Percentiles rank a stretch among this genome's conserved stretches.
phyloP scores from a whole-genome alignment of 192 early-diverging fungal species.

The Coemansia reversa region DNA sequence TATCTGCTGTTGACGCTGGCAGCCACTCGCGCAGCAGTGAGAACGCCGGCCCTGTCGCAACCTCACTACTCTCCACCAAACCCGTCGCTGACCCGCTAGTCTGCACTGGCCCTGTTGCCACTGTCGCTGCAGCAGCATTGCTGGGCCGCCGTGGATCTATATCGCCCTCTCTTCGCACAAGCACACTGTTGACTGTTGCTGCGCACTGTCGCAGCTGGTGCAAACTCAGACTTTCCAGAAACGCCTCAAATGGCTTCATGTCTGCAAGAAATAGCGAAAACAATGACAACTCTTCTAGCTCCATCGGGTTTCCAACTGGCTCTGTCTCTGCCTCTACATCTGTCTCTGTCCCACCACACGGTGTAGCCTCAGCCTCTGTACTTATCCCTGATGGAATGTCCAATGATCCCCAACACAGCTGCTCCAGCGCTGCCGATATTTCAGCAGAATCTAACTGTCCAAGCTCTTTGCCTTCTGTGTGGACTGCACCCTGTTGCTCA shows the following conservation, averaged over 20 bases:
- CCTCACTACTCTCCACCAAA: background rate
- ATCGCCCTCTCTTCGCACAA: slow-evolving; percentile 35
- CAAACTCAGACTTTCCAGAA: slow-evolving; percentile 41
- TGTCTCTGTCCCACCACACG: too few relatives aligned
- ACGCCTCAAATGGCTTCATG: slow-evolving; percentile 43
- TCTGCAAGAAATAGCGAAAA: slow-evolving; percentile 47
- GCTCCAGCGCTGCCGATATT: slow-evolving; percentile 47
- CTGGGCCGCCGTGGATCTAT: background rate
- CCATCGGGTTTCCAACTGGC: slow-evolving; percentile 23
- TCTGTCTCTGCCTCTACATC: slow-evolving; percentile 17
- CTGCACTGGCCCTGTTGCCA: background rate
- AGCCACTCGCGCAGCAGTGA: slow-evolving; percentile 43
- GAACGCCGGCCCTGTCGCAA: slow-evolving; percentile 10
- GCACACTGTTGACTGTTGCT: slow-evolving; percentile 45
- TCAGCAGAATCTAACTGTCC: slow-evolving; percentile 9
- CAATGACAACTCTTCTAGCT: slow-evolving; percentile 47
- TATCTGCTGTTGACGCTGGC: slow-evolving; percentile 35
- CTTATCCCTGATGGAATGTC: slow-evolving; percentile 14
- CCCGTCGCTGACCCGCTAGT: background rate
- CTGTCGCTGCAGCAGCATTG: background rate
- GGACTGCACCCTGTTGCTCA: slow-evolving; percentile 35
- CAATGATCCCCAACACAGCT: slow-evolving; percentile 43
- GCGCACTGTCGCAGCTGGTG: slow-evolving; percentile 53
- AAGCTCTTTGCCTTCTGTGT: slow-evolving; percentile 8
- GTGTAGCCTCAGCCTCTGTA: background rate